Evolutionary conservation across 257 asterid species (phyloP), one percentile per base, ranked within the genome.

Genomic region (Nicotiana knightiana): DNA sequence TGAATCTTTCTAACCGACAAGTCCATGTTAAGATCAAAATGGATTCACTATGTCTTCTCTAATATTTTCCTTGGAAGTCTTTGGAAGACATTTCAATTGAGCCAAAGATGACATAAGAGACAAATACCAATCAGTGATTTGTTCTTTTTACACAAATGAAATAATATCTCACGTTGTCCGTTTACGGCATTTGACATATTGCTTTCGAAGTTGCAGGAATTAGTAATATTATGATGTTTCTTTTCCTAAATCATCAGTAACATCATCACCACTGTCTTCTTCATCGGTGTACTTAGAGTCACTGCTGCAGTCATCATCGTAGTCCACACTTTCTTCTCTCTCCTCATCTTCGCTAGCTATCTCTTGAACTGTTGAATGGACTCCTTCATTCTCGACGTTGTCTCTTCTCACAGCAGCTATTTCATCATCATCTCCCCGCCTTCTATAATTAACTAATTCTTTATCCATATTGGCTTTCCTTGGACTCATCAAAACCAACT

Each of bases 401-500:
- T 58, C 84, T 73, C 87, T 79, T 79, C 79, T 65, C 12, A 35
- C 83, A 64, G 83, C 61, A 66, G 79, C 83, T 76, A 21, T 83
- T 67, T 86, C 90, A 82, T 88, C 88, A 3, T 87, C 87, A 35
- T 86, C 87, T 6, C 78, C 88, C 46, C 82, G 70, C 87, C 90
- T 89, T 82, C 91, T 79, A 86, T 89, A 90, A 67, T 81, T 76
- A 81, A 83, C 88, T 89, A 95, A 83, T 82, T 86, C 91, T 39
- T 68, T 73, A 79, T 89, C 90, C 77, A 89, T 12, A 11, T 83
- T 77, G n/a, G 93, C 96, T 67, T 89, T 95, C 85, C 96, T 88
- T 4, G 98, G 95, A 84, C 96, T 93, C 77, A 90, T 73, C 67
- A 92, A 86, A 13, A 89, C 90, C 89, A 95, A 86, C 18, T 89